Base-by-base conservation (phyloP, 768 basidiomycete species). In the Rhizopogon vinicolor region DNA sequence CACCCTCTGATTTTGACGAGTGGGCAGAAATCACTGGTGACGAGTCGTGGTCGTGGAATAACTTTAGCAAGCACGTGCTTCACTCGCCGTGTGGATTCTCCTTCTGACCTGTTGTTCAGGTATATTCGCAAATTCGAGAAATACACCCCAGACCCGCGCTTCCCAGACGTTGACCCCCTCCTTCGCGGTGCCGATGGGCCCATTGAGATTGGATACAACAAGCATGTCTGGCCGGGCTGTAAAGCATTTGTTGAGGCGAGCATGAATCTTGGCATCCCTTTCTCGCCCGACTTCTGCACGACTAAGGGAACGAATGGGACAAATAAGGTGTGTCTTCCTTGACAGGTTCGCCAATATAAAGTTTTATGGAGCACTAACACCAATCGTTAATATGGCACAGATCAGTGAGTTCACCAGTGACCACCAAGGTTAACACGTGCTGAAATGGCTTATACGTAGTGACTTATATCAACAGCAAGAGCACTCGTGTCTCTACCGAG, bases 61-160 rank as follows among this genome's bases (percentile, higher is more conserved):
- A 80, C 39, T 75, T 89, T 58, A 70, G 74, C 55, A 64, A 68
- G 87, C 82, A 58, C 39, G 71, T 53, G 9, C 9, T 31, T 7
- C 13, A 18, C n/a, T 40, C 16, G 16, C 33, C 4, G 8, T 14
- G 5, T 9, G 41, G 40, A n/a, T 5, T 25, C 40, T 31, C 37
- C n/a, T 25, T 25, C 41, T 51, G 13, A 54, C 25, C n/a, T n/a
- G 42, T 39, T 10, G 14, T 35, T 6, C 49, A 88, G 86, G n/a
- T 89, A 87, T 60, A 84, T 89, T 62, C 74, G 65, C 37, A 89
- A 86, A 65, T 87, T 89, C 43, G 87, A 90, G 65, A 75, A 70
- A 16, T 87, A 76, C 60, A 70, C 70, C 41, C 79, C 81, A 3
- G 74, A 83, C 57, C 68, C 77, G 1, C 63, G 72, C 7, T 81